A percentile compares a stretch with the other conserved stretches of the same genome.
Evolutionary conservation across 208 protist species (phyloP).

Genomic region (Balamuthia mandrillaris): DNA sequence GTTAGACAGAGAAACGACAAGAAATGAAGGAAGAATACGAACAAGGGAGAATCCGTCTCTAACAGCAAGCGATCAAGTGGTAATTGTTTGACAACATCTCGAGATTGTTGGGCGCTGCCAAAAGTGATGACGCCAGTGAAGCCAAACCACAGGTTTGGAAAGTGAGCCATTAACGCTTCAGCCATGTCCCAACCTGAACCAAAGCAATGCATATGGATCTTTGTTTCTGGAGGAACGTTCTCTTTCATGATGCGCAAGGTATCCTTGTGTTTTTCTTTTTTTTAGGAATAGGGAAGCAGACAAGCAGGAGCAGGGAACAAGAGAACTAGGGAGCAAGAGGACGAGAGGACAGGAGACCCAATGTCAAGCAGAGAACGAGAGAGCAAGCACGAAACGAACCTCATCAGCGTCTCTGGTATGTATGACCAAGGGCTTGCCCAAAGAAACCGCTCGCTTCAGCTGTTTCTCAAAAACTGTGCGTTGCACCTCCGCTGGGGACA

Average conservation of each 20-base stretch:
- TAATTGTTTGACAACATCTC: neutral
- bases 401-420: neutral
- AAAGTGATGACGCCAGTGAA: conserved; percentile 1
- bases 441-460: neutral
- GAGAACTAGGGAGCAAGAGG: too few species aligned
- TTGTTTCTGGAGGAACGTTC: neutral
- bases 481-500: neutral
- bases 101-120: neutral
- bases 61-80: neutral
- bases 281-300: too few species aligned
- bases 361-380: neutral
- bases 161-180: neutral
- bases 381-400: neutral
- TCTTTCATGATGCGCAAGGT: neutral
- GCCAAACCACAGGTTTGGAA: neutral
- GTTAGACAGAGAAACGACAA: neutral
- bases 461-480: neutral
- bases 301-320: too few species aligned
- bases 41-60: neutral
- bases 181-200: neutral
- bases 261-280: neutral
- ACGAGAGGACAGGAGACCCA: neutral
- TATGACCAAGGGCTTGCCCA: neutral
- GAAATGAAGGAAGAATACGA: neutral
- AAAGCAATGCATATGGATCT: conserved; percentile 17